Percentiles rank a stretch among this genome's conserved stretches.
These are phyloP conservation scores for Monilinia aucupariae DNA, from an alignment of 2,329 filamentous ascomycete species.

Conservation along the genomic window DNA sequence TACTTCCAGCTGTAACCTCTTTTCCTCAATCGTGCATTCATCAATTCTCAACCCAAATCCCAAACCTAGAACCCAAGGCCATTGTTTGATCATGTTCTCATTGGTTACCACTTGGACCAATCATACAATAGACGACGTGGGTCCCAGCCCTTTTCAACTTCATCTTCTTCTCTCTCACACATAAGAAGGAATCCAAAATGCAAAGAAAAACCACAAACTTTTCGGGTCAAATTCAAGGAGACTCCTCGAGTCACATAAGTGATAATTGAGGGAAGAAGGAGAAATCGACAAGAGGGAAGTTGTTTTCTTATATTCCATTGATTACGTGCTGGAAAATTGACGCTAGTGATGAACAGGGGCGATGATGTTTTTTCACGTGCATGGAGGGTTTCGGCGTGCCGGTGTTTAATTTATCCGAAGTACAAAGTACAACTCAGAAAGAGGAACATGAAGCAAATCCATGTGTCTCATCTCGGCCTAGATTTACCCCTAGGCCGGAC, in stretches of 20 bases:
- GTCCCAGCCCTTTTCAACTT: not conserved
- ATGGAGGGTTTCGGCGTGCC: not conserved
- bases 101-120: slow-evolving; percentile 14
- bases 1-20: too few species aligned
- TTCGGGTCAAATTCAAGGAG: slow-evolving; percentile 1
- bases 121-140: not conserved
- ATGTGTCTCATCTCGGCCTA: too few species aligned
- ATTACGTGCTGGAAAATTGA: not conserved
- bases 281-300: not conserved
- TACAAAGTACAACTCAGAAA: too few species aligned
- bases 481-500: not conserved
- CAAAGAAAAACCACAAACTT: slow-evolving; percentile 10
- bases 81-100: not conserved
- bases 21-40: not conserved
- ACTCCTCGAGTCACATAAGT: not conserved
- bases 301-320: slow-evolving; percentile 13
- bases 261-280: not conserved
- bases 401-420: slow-evolving; percentile 1
- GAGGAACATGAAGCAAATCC: too few species aligned
- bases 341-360: slow-evolving; percentile 12
- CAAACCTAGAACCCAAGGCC: slow-evolving; percentile 1
- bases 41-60: not conserved
- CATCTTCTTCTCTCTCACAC: not conserved
- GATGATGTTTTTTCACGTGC: slow-evolving; percentile 17
- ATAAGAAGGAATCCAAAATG: not conserved